Evolutionary conservation across 169 alveolate species (phyloP), one percentile per base, ranked within the genome.

Genomic region (Plasmodium gallinaceum): DNA sequence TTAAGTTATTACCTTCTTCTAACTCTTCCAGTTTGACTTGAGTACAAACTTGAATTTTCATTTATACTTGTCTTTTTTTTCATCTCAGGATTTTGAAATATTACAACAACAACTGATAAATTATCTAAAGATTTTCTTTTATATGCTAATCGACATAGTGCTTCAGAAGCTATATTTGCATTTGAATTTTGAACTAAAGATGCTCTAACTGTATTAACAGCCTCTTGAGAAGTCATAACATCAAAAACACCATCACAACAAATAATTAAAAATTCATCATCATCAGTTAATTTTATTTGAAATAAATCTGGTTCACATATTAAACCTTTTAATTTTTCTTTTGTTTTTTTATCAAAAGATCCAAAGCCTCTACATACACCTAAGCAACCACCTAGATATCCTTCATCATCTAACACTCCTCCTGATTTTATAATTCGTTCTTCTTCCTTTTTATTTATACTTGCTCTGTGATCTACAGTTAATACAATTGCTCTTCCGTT

Each of bases 181-280:
- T 88, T 57, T 14, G 69, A 61, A 12, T 72, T 85, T 52, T 89
- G 89, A 7, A 83, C 73, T 20, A 83, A 46, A 16, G 91, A 83
- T 5, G 60, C 61, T 45, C 95, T 64, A 42, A 98, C 96, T 64
- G 95, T 95, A 51, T 96, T 97, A 46, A 98, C 98, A 39, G 98
- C 98, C 52, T 98, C 96, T 91, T 98, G 98, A 70, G 96, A 95
- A 54, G 96, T 95, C 61, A 98, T 92, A 66, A 98, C 98, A 93
- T 99, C 99, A 98, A 99, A 99, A 22, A 99, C 97, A 7, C 99
- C 99, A 92, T 98, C 99, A 95, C 99, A 99, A 10, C 99, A 99
- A 72, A 99, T 95, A 32, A 99, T 94, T 51, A 98, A 91, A 90
- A 99, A 99, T 88, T 98, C 99, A 80, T 97, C 98, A 32, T 96